A percentile compares a stretch with the other conserved stretches of the same genome.
Evolutionary conservation across 2,329 filamentous ascomycete species (phyloP).

Genomic region (Neofusicoccum cordaticola): DNA sequence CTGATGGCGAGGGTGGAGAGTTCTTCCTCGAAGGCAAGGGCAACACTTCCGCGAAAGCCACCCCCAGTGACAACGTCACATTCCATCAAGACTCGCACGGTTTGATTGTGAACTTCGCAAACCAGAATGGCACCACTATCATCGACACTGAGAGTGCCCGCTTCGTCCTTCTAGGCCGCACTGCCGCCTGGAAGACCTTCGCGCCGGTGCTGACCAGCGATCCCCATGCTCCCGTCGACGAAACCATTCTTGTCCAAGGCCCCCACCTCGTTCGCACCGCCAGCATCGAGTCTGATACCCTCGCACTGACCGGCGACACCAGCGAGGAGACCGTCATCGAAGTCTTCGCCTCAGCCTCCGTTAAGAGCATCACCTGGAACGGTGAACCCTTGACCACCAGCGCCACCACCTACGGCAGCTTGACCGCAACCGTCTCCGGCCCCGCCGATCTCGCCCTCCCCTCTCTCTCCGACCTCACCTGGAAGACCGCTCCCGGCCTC

Average conservation of each 20-base stretch:
- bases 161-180: conserved; percentile 37
- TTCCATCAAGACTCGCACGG: conserved; percentile 42
- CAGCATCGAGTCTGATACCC: conserved; percentile 20
- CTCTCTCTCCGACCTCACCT: conserved; percentile 34
- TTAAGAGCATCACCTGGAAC: conserved; percentile 39
- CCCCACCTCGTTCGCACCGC: conserved; percentile 41
- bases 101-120: conserved; percentile 30
- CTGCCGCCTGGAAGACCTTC: conserved; percentile 38
- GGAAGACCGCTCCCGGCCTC: conserved; percentile 50
- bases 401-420: conserved; percentile 34
- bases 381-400: conserved; percentile 31
- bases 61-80: conserved; percentile 38
- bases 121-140: conserved; percentile 32
- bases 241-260: conserved; percentile 40
- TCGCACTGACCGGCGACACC: conserved; percentile 37
- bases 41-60: conserved; percentile 39
- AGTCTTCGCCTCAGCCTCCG: conserved; percentile 33
- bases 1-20: conserved; percentile 39
- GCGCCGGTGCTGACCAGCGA: conserved; percentile 38
- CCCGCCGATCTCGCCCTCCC: conserved; percentile 36
- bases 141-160: conserved; percentile 36
- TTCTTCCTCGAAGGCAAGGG: conserved; percentile 38
- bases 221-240: conserved; percentile 37
- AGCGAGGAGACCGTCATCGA: conserved; percentile 35
- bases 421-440: conserved; percentile 31